These are phyloP conservation scores for Sugiyamaella valdiviana DNA, from an alignment of 805 yeast species.

Conservation along the genomic window DNA sequence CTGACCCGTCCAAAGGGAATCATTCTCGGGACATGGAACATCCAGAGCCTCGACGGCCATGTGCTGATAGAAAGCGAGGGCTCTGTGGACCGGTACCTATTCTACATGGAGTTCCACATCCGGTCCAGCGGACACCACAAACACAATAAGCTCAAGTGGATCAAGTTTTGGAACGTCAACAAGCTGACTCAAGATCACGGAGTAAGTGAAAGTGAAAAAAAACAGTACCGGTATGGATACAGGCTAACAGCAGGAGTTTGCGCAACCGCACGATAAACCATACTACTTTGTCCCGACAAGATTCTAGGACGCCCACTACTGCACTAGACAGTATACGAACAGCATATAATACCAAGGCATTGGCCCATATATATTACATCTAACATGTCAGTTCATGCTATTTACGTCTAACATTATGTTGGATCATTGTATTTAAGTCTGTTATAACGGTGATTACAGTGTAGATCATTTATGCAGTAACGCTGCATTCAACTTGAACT, in stretches of 20 bases:
- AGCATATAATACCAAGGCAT: background rate
- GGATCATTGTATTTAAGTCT: too few species aligned
- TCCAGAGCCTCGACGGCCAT: conserved; percentile 45
- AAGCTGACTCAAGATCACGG: conserved; percentile 50
- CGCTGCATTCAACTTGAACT: too few species aligned
- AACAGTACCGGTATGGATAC: background rate
- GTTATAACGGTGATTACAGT: too few species aligned
- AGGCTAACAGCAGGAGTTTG: conserved; percentile 27
- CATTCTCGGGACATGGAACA: conserved; percentile 51
- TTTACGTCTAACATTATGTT: too few species aligned
- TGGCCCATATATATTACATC: background rate
- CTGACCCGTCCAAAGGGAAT: conserved; percentile 28
- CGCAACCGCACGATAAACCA: conserved; percentile 66
- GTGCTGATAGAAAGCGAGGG: conserved; percentile 52
- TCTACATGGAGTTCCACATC: conserved; percentile 58
- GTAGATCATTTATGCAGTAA: too few species aligned
- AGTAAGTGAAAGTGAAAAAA: conserved; percentile 14
- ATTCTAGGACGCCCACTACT: too few species aligned
- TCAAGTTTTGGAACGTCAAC: conserved; percentile 50
- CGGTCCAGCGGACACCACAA: conserved; percentile 53
- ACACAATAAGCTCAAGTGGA: conserved; percentile 71
- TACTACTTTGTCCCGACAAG: conserved; percentile 54
- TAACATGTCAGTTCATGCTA: too few species aligned
- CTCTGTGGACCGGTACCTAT: conserved; percentile 52
- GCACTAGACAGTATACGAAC: background rate